Conservation (phyloP, 108 stramenopile genomes). For the Cyclotella atomus region DNA sequence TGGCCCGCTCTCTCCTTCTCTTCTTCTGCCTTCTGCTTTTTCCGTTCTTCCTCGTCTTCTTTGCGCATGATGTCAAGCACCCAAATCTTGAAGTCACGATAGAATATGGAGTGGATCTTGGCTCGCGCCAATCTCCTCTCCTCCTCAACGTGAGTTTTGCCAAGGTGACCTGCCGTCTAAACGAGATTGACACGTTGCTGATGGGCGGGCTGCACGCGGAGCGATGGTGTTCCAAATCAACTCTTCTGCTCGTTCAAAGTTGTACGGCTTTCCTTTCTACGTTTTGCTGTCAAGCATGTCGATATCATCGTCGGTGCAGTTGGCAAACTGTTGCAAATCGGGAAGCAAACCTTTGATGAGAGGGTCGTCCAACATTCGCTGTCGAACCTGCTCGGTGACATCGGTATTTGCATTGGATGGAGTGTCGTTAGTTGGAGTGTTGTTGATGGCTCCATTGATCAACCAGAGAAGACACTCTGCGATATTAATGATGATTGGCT, state of each 20-base stretch:
- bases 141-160: background rate
- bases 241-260: background rate
- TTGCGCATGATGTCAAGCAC: background rate
- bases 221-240: slow-evolving; percentile 1
- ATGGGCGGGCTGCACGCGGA: background rate
- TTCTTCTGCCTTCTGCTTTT: background rate
- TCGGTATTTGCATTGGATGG: background rate
- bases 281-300: background rate
- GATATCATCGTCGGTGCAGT: background rate
- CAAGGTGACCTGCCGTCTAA: background rate
- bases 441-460: background rate
- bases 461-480: background rate
- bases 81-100: background rate
- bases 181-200: slow-evolving; percentile 2
- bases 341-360: background rate
- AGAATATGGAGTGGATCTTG: background rate
- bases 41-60: background rate
- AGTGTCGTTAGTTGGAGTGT: background rate
- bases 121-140: background rate
- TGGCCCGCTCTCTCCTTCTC: background rate
- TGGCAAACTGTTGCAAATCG: background rate
- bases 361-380: background rate
- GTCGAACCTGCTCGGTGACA: background rate
- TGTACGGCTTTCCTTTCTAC: background rate
- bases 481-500: background rate